Conservation (phyloP, 2,329 filamentous ascomycete species). For the Phaeosphaeria sp. region DNA sequence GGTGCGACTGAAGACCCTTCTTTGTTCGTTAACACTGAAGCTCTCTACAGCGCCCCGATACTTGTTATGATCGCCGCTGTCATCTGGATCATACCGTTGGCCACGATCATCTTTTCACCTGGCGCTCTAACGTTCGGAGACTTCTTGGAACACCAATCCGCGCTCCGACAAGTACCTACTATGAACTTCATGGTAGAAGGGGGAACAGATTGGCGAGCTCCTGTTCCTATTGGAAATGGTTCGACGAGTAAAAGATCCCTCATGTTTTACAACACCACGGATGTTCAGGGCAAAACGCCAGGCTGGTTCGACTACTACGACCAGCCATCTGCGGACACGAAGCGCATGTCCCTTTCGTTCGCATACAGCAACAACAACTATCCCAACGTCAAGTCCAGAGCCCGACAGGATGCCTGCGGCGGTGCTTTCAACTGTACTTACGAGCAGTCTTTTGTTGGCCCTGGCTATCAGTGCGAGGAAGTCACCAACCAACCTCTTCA, state of each 20-base stretch:
- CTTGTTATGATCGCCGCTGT: conserved; percentile 34
- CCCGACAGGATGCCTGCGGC: conserved; percentile 45
- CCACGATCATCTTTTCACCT: conserved; percentile 48
- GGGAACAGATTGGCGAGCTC: conserved; percentile 37
- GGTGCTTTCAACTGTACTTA: conserved; percentile 44
- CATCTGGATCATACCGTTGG: conserved; percentile 45
- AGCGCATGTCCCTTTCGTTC: conserved; percentile 20
- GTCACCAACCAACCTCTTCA: conserved; percentile 19
- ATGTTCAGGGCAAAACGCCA: conserved; percentile 16
- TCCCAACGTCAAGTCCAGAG: conserved; percentile 29
- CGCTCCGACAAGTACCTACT: conserved; percentile 19
- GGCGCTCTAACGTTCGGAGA: conserved; percentile 46
- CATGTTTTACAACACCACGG: conserved; percentile 45
- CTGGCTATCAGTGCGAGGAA: conserved; percentile 42
- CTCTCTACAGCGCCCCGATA: conserved; percentile 33
- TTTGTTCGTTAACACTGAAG: conserved; percentile 41
- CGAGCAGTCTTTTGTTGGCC: conserved; percentile 34
- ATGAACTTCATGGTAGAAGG: conserved; percentile 43
- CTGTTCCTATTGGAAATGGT: conserved; percentile 30
- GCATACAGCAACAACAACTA: conserved; percentile 37
- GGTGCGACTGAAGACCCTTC: conserved; percentile 42
- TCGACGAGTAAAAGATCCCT: conserved; percentile 31
- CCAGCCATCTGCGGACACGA: conserved; percentile 34
- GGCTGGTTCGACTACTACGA: conserved; percentile 48
- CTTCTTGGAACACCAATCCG: conserved; percentile 18